A percentile compares a stretch with the other conserved stretches of the same genome.
These are phyloP conservation scores for Nannizziopsis barbatae DNA, from an alignment of 2,329 filamentous ascomycete species.

Conservation along the genomic window DNA sequence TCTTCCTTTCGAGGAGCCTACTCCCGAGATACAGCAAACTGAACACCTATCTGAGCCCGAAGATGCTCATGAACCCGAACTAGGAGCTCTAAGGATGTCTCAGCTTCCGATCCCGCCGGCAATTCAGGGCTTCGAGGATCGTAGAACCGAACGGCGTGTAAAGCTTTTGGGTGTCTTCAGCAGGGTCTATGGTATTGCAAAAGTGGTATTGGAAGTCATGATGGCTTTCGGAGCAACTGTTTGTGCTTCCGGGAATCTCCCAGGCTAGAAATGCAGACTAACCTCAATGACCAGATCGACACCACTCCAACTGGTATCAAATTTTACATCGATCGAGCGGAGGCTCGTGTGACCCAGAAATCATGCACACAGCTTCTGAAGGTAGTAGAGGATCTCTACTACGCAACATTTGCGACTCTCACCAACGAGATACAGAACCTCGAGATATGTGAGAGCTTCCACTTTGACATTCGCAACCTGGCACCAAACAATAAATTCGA, in stretches of 20 bases:
- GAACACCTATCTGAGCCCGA: no score
- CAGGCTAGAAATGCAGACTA: no score
- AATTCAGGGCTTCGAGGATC: conserved; percentile 8
- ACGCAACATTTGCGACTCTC: conserved; percentile 28
- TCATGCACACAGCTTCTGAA: conserved; percentile 24
- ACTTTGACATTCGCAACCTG: conserved; percentile 18
- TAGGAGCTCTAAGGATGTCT: no score
- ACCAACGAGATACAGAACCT: conserved; percentile 29
- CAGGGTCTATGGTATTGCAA: conserved; percentile 29
- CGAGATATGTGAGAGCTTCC: conserved; percentile 27
- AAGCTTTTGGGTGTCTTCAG: conserved; percentile 24
- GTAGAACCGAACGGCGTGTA: conserved; percentile 19
- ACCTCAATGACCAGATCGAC: conserved; percentile 23
- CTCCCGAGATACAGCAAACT: no score
- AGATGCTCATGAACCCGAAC: no score
- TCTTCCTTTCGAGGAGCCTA: no score
- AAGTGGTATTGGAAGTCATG: conserved; percentile 26
- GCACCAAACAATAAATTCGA: conserved; percentile 15
- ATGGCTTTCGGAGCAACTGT: conserved; percentile 28
- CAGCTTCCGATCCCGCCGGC: no score
- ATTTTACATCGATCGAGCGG: conserved; percentile 24
- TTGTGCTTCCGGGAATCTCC: conserved; percentile 7
- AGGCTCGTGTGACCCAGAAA: conserved; percentile 22
- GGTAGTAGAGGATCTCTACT: conserved; percentile 29
- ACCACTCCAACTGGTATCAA: conserved; percentile 21